Evolutionary conservation across 495 filamentous ascomycete species (phyloP).

Genomic region (Hypoxylon lienhwacheense): DNA sequence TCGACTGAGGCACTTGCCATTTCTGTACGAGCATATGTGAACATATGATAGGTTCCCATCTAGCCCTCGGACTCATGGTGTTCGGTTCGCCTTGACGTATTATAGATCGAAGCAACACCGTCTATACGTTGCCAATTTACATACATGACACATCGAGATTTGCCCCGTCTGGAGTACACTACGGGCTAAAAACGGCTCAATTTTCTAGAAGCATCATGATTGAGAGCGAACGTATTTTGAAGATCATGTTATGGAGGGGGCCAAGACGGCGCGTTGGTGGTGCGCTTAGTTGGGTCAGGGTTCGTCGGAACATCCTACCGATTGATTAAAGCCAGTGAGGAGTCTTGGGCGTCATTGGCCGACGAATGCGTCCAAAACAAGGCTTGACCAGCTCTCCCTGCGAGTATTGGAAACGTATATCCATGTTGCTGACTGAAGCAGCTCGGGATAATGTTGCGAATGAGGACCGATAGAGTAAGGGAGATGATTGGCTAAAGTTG

Average conservation of each 20-base stretch:
- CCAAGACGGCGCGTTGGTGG: conserved; percentile 16
- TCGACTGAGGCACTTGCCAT: conserved; percentile 21
- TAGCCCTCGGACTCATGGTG: conserved; percentile 21
- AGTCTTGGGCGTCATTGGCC: conserved; percentile 23
- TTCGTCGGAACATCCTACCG: conserved; percentile 36
- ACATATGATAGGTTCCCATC: conserved; percentile 11
- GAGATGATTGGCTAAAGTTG: conserved; percentile 28
- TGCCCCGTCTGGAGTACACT: conserved; percentile 16
- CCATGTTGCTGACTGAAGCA: conserved; percentile 35
- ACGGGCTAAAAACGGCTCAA: conserved; percentile 14
- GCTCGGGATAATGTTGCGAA: conserved; percentile 34
- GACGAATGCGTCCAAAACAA: conserved; percentile 16
- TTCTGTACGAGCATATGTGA: conserved; percentile 15
- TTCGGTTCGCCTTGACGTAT: conserved; percentile 11
- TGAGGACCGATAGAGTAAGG: conserved; percentile 30
- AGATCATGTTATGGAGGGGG: conserved; percentile 31
- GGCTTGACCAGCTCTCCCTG: conserved; percentile 27
- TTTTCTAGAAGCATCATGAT: conserved; percentile 35
- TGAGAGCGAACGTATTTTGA: conserved; percentile 5
- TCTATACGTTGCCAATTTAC: conserved; percentile 27
- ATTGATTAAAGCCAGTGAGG: conserved; percentile 32
- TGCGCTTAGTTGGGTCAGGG: conserved; percentile 28
- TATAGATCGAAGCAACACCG: conserved; percentile 20
- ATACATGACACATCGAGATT: conserved; percentile 18
- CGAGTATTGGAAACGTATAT: conserved; percentile 19